These are phyloP conservation scores for Phalaenopsis hybrid DNA, from an alignment of 116 monocot genomes.

Conservation along the genomic window DNA sequence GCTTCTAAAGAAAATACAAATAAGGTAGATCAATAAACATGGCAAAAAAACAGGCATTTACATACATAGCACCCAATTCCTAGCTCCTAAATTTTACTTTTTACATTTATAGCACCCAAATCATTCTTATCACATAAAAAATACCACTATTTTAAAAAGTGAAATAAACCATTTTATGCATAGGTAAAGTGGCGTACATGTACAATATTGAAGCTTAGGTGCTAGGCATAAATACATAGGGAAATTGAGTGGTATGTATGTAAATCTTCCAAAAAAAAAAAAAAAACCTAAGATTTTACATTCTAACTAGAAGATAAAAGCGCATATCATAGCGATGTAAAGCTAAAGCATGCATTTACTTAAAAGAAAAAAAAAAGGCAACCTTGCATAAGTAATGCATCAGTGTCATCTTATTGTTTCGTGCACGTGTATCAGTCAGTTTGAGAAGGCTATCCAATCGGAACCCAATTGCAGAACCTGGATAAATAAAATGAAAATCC, in stretches of 20 bases:
- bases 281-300: not conserved
- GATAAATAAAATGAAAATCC: not conserved
- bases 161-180: too few species aligned
- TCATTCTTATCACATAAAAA: too few species aligned
- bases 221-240: too few species aligned
- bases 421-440: constrained; percentile 81
- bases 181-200: too few species aligned
- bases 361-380: not conserved
- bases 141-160: too few species aligned
- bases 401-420: constrained; percentile 87
- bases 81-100: too few species aligned
- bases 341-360: too few species aligned
- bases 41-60: too few species aligned
- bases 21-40: not conserved
- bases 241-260: too few species aligned
- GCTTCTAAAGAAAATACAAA: not conserved
- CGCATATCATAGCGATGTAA: not conserved
- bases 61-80: too few species aligned
- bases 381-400: constrained; percentile 99
- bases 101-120: too few species aligned
- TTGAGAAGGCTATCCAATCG: constrained; percentile 93
- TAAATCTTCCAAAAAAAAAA: not conserved
- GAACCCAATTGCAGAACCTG: constrained; percentile 94
- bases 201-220: too few species aligned
- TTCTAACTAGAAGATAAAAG: not conserved